phyloP scores from a whole-genome alignment of 805 yeast species.

The Schizosaccharomyces japonicus region DNA sequence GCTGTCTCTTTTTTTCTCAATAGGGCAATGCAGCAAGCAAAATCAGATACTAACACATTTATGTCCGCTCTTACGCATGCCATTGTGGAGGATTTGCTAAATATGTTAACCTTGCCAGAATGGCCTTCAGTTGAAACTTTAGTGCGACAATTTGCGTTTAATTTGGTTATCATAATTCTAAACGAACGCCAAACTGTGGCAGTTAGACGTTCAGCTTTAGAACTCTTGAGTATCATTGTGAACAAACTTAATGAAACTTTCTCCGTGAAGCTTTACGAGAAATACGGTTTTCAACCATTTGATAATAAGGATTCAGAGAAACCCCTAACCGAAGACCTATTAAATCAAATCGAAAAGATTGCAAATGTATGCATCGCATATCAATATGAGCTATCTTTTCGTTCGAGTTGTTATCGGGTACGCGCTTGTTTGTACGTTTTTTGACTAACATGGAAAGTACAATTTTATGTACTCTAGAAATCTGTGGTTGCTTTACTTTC shows the following conservation, averaged over 20 bases:
- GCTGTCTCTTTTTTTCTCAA: background rate
- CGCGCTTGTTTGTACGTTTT: too few relatives aligned
- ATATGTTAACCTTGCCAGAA: background rate
- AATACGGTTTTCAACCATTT: background rate
- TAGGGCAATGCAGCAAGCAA: background rate
- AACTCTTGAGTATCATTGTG: background rate
- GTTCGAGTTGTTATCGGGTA: too few relatives aligned
- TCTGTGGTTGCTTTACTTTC: too few relatives aligned
- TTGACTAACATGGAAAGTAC: too few relatives aligned
- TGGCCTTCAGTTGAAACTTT: background rate
- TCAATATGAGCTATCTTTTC: too few relatives aligned
- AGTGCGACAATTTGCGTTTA: background rate
- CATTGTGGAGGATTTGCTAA: background rate
- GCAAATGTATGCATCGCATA: too few relatives aligned
- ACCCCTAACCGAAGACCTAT: too few relatives aligned
- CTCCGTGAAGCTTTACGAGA: background rate
- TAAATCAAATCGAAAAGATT: too few relatives aligned
- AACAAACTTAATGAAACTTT: background rate
- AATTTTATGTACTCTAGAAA: too few relatives aligned
- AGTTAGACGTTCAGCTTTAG: background rate
- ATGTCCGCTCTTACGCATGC: background rate
- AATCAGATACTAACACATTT: background rate
- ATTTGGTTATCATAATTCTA: background rate
- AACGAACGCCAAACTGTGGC: background rate
- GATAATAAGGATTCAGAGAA: too few relatives aligned